These are phyloP conservation scores for Moricandia arvensis DNA, from an alignment of 345 rosid species.

Conservation along the genomic window DNA sequence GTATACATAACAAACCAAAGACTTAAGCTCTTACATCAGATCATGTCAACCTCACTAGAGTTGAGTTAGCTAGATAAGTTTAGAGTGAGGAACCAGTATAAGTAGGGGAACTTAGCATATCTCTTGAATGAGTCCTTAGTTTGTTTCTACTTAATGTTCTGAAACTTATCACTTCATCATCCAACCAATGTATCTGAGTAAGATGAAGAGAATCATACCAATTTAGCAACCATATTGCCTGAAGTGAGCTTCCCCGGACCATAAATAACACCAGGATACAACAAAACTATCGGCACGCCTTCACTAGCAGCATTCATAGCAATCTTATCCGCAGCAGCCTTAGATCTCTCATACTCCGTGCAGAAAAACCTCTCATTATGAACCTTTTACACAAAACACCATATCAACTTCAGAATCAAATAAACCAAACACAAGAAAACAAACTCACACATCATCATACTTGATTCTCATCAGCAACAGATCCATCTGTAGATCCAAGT, in stretches of 20 bases:
- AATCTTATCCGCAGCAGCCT: slow-evolving; percentile 70
- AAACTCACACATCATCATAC: slow-evolving; percentile 33
- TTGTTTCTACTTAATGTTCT: background rate
- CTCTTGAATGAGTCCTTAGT: background rate
- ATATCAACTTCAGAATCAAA: background rate
- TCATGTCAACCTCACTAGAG: background rate
- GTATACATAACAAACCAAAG: too few relatives aligned
- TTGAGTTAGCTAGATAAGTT: background rate
- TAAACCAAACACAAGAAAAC: background rate
- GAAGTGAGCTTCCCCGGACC: slow-evolving; percentile 81
- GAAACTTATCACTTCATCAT: background rate
- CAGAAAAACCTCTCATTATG: slow-evolving; percentile 72
- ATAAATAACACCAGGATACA: slow-evolving; percentile 87
- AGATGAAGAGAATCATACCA: slow-evolving; percentile 51
- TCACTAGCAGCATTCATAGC: slow-evolving; percentile 65
- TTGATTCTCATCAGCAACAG: slow-evolving; percentile 69
- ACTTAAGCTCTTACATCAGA: background rate
- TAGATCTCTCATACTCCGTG: slow-evolving; percentile 82
- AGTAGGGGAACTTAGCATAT: background rate
- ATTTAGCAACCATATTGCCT: slow-evolving; percentile 67
- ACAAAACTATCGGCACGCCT: slow-evolving; percentile 62
- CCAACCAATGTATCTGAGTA: background rate
- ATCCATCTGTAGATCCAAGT: slow-evolving; percentile 81
- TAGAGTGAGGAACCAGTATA: background rate
- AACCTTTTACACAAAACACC: slow-evolving; percentile 38